phyloP scores from a whole-genome alignment of 441 rosid genomes.

The Erodium trifolium region DNA sequence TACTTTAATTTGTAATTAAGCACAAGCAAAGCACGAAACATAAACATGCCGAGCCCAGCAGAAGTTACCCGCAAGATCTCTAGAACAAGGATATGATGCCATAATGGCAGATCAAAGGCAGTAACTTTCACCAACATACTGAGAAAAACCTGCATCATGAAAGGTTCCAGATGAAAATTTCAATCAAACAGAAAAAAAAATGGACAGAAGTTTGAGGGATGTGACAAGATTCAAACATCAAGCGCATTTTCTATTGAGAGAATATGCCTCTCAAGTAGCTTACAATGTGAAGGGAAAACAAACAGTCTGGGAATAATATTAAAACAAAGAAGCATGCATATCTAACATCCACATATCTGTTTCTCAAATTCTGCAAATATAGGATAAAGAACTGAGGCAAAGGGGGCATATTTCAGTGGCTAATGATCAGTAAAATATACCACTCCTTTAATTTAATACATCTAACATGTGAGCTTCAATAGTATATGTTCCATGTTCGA shows the following conservation, averaged over 20 bases:
- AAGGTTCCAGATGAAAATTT: not conserved
- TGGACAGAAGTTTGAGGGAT: constrained; percentile 9
- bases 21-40: constrained; percentile 19
- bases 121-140: constrained; percentile 93
- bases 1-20: not conserved
- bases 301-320: no score
- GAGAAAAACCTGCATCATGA: constrained; percentile 72
- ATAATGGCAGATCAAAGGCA: constrained; percentile 87
- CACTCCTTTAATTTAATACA: no score
- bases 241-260: not conserved
- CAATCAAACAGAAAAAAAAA: not conserved
- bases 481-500: no score
- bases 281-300: not conserved
- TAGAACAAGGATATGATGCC: constrained; percentile 99
- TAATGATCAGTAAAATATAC: no score
- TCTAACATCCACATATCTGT: no score
- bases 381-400: no score
- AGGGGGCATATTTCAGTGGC: no score
- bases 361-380: no score
- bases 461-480: no score
- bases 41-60: constrained; percentile 12
- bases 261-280: not conserved
- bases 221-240: constrained; percentile 1
- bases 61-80: constrained; percentile 90
- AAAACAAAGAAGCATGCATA: no score